Evolutionary conservation across 345 rosid genomes (phyloP).

Genomic region (Eucalyptus coolabah): DNA sequence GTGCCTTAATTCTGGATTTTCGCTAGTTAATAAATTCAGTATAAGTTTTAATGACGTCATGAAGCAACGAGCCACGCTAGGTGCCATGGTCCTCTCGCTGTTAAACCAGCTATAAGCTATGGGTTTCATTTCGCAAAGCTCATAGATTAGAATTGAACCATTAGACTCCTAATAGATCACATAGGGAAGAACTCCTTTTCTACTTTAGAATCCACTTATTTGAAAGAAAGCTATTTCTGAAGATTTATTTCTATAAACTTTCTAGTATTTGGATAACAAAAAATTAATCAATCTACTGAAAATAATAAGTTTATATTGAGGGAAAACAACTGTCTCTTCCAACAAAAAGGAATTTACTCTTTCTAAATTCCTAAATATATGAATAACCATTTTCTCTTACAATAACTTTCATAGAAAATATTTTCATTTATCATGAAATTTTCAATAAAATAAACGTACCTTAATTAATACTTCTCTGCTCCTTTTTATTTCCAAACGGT

Average conservation of each 20-base stretch:
- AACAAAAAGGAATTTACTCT: background rate
- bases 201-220: background rate
- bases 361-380: background rate
- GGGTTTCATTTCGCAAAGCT: background rate
- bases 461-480: background rate
- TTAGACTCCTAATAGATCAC: background rate
- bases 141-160: background rate
- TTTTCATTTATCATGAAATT: background rate
- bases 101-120: background rate
- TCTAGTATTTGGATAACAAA: rapidly evolving
- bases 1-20: background rate
- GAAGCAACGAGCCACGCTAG: background rate
- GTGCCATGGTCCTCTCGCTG: background rate
- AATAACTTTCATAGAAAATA: too few relatives aligned
- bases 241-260: too few relatives aligned
- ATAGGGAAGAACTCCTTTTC: background rate
- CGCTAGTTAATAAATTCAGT: background rate
- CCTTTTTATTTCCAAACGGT: background rate
- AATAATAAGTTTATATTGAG: background rate
- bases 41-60: background rate
- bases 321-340: background rate
- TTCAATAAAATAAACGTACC: background rate
- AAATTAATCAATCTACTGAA: too few relatives aligned
- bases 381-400: background rate
- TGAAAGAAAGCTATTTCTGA: too few relatives aligned